Evolutionary conservation across 2,329 filamentous ascomycete genomes (phyloP).

Genomic region (Monilinia vaccinii-corymbosi): DNA sequence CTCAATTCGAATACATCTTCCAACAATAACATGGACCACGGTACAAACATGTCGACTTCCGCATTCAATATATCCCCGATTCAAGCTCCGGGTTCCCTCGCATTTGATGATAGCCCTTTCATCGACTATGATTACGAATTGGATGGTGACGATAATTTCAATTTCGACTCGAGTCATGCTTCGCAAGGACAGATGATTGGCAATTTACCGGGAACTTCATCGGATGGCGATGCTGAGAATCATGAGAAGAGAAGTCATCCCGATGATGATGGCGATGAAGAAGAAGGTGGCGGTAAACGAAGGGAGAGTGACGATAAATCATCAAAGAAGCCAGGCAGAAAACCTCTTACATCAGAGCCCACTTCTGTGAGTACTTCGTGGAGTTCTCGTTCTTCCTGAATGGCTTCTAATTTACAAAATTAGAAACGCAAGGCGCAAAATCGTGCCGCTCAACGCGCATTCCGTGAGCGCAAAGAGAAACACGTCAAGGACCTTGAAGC

Average conservation of each 20-base stretch:
- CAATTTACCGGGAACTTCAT: conserved; percentile 50
- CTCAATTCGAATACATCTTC: conserved; percentile 54
- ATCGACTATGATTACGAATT: conserved; percentile 76
- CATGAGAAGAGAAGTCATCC: conserved; percentile 66
- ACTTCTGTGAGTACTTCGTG: conserved; percentile 65
- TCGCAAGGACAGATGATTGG: conserved; percentile 64
- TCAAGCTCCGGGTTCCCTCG: conserved; percentile 37
- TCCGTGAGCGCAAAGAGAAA: conserved; percentile 90
- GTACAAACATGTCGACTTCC: conserved; percentile 35
- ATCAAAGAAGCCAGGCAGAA: conserved; percentile 91
- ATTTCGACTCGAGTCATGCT: conserved; percentile 43
- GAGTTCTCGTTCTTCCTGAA: conserved; percentile 23
- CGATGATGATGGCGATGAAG: conserved; percentile 57
- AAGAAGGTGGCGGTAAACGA: conserved; percentile 61
- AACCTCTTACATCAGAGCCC: conserved; percentile 90
- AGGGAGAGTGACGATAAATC: conserved; percentile 71
- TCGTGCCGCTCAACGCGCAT: conserved; percentile 82
- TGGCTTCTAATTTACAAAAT: conserved; percentile 18
- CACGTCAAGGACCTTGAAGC: conserved; percentile 78
- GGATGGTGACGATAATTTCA: conserved; percentile 64
- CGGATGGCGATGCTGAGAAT: conserved; percentile 37
- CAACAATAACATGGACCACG: conserved; percentile 12
- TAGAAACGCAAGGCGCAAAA: conserved; percentile 96
- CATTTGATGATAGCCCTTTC: conserved; percentile 68
- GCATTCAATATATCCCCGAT: conserved; percentile 42